Percentiles rank a stretch among this genome's conserved stretches.
Conservation (phyloP, 2,329 filamentous ascomycete species). For the Clarireedia paspali region DNA sequence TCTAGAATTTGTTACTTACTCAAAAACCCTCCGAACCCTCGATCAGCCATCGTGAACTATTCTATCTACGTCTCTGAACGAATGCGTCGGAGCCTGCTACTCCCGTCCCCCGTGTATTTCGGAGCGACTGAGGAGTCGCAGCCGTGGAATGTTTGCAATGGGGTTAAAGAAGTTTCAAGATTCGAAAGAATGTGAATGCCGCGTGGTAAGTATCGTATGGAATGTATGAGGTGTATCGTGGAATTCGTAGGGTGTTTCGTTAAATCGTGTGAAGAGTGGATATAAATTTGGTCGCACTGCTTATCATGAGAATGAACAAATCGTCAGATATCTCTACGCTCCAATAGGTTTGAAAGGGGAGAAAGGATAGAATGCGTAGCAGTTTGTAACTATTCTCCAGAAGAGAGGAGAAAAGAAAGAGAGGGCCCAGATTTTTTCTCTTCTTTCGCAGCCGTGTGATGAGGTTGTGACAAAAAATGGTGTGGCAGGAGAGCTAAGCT, state of each 20-base stretch:
- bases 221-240: neutral
- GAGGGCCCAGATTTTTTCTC: slow-evolving; percentile 2
- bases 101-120: slow-evolving; percentile 26
- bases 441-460: neutral
- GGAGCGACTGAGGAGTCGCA: slow-evolving; percentile 28
- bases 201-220: neutral
- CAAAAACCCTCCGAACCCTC: slow-evolving; percentile 26
- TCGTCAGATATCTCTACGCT: slow-evolving; percentile 5
- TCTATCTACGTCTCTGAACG: slow-evolving; percentile 4
- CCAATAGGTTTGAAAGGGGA: neutral
- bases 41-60: slow-evolving; percentile 13
- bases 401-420: neutral
- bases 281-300: slow-evolving; percentile 3
- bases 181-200: slow-evolving; percentile 16
- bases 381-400: neutral
- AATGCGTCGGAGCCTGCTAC: slow-evolving; percentile 20
- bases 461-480: slow-evolving; percentile 1
- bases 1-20: slow-evolving; percentile 22
- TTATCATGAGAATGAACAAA: slow-evolving; percentile 5
- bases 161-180: slow-evolving; percentile 11
- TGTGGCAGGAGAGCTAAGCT: slow-evolving; percentile 6
- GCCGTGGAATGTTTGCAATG: slow-evolving; percentile 25
- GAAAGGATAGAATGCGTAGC: neutral
- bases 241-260: neutral
- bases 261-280: slow-evolving; percentile 1